phyloP scores from a whole-genome alignment of 495 filamentous ascomycete genomes.

The Aspergillus hancockii region DNA sequence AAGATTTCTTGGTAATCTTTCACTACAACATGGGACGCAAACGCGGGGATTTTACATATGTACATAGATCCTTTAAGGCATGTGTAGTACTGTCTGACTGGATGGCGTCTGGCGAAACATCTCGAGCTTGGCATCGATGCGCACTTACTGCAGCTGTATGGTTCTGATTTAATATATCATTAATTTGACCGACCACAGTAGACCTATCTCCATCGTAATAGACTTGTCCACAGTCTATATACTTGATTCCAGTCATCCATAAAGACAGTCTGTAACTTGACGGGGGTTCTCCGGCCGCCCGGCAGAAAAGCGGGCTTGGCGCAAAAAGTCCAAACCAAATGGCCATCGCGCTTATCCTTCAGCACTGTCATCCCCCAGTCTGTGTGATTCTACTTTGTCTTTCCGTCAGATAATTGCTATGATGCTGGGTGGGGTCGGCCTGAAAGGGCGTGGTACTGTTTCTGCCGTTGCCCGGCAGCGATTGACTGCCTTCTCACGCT shows the following conservation, averaged over 20 bases:
- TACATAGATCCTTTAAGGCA: slow-evolving; percentile 34
- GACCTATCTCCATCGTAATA: background rate
- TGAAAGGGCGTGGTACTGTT: slow-evolving; percentile 33
- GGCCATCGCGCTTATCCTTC: background rate
- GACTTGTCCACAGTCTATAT: too few species aligned
- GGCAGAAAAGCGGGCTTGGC: slow-evolving; percentile 36
- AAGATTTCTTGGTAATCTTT: slow-evolving; percentile 2
- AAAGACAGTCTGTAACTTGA: background rate
- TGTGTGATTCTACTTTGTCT: slow-evolving; percentile 1
- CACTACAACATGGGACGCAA: slow-evolving; percentile 11
- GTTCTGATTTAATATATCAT: background rate
- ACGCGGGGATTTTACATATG: slow-evolving; percentile 20
- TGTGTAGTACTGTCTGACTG: slow-evolving; percentile 20
- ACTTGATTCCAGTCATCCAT: background rate
- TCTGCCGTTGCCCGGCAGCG: slow-evolving; percentile 37
- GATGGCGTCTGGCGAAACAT: slow-evolving; percentile 34
- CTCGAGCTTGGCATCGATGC: slow-evolving; percentile 2
- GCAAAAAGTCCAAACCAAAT: slow-evolving; percentile 4
- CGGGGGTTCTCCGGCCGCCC: slow-evolving; percentile 25
- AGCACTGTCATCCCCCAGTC: background rate
- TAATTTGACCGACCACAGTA: background rate
- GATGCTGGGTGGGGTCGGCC: slow-evolving; percentile 40
- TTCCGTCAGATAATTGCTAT: slow-evolving; percentile 20
- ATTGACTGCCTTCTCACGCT: slow-evolving; percentile 32
- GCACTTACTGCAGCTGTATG: slow-evolving; percentile 4